Evolutionary conservation across 2,329 filamentous ascomycete species (phyloP).

Genomic region (Delphinella strobiligena): DNA sequence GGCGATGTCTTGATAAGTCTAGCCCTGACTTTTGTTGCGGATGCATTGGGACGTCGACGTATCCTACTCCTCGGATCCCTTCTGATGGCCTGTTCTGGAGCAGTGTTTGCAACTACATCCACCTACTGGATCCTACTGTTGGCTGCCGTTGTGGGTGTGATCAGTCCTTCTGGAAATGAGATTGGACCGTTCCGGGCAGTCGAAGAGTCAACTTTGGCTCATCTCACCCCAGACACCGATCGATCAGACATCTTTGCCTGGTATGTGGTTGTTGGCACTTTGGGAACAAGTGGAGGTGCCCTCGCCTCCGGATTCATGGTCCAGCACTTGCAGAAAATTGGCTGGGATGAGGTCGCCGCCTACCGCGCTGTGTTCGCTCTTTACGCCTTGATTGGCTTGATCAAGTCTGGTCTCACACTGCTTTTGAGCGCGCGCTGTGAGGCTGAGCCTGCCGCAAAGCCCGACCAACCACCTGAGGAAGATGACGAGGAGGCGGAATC

Average conservation of each 20-base stretch:
- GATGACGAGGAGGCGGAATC: slow-evolving; percentile 10
- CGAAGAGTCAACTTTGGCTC: slow-evolving; percentile 22
- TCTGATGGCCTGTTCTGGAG: slow-evolving; percentile 18
- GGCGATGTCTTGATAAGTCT: slow-evolving; percentile 21
- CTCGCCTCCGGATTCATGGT: slow-evolving; percentile 26
- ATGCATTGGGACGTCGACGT: slow-evolving; percentile 17
- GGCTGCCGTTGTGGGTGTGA: slow-evolving; percentile 21
- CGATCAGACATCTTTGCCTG: slow-evolving; percentile 20
- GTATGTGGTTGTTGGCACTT: slow-evolving; percentile 18
- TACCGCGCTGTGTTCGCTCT: slow-evolving; percentile 31
- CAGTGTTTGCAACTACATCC: slow-evolving; percentile 16
- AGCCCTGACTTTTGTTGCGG: slow-evolving; percentile 19
- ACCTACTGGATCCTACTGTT: slow-evolving; percentile 20
- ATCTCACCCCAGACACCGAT: slow-evolving; percentile 15
- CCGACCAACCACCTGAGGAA: slow-evolving; percentile 15
- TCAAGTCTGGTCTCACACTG: slow-evolving; percentile 27
- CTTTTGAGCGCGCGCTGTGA: slow-evolving; percentile 28
- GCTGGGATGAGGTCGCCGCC: slow-evolving; percentile 26
- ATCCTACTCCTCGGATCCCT: slow-evolving; percentile 17
- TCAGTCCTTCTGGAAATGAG: slow-evolving; percentile 22
- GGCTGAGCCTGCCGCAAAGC: slow-evolving; percentile 5
- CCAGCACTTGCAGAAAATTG: slow-evolving; percentile 19
- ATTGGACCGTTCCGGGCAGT: slow-evolving; percentile 24
- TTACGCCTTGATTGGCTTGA: slow-evolving; percentile 28
- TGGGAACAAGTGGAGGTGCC: slow-evolving; percentile 17